Percentiles rank a stretch among this genome's conserved stretches.
These are phyloP conservation scores for Kluyveromyces aestuarii DNA, from an alignment of 805 yeast species.

Conservation along the genomic window DNA sequence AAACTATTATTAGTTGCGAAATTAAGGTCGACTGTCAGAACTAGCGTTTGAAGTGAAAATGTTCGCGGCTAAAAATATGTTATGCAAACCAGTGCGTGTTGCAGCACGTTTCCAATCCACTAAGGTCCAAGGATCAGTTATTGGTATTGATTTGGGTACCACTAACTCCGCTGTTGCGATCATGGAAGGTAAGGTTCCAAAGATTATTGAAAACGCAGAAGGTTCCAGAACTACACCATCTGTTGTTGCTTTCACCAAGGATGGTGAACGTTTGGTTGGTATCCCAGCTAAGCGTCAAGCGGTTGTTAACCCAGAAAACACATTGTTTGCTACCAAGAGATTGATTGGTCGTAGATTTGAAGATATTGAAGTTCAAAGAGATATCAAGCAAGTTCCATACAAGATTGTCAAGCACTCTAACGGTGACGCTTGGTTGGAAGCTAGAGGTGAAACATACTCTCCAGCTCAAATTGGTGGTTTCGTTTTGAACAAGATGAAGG, in stretches of 20 bases:
- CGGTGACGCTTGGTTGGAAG: constrained; percentile 96
- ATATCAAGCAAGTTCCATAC: constrained; percentile 81
- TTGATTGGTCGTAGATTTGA: constrained; percentile 88
- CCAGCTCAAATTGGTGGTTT: constrained; percentile 96
- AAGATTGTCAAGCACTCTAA: constrained; percentile 81
- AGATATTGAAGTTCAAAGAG: constrained; percentile 86
- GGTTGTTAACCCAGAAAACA: constrained; percentile 87
- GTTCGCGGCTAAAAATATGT: constrained; percentile 22
- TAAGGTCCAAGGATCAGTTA: constrained; percentile 38
- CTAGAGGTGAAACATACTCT: constrained; percentile 78
- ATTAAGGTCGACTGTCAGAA: no score
- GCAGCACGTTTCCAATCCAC: constrained; percentile 29
- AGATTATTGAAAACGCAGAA: constrained; percentile 72
- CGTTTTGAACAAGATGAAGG: constrained; percentile 93
- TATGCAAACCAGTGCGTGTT: constrained; percentile 16
- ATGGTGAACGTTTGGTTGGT: constrained; percentile 87
- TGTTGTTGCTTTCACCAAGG: constrained; percentile 87
- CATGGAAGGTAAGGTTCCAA: constrained; percentile 60
- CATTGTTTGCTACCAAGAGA: constrained; percentile 90
- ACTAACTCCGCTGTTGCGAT: constrained; percentile 84
- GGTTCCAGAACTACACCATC: constrained; percentile 89
- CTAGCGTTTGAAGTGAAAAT: constrained; percentile 5
- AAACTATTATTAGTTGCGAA: no score
- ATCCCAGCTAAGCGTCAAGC: constrained; percentile 95
- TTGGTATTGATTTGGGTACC: constrained; percentile 82